Evolutionary conservation across 2,329 filamentous ascomycete genomes (phyloP), one percentile per base, ranked within the genome.

Genomic region (Botrytis aclada): DNA sequence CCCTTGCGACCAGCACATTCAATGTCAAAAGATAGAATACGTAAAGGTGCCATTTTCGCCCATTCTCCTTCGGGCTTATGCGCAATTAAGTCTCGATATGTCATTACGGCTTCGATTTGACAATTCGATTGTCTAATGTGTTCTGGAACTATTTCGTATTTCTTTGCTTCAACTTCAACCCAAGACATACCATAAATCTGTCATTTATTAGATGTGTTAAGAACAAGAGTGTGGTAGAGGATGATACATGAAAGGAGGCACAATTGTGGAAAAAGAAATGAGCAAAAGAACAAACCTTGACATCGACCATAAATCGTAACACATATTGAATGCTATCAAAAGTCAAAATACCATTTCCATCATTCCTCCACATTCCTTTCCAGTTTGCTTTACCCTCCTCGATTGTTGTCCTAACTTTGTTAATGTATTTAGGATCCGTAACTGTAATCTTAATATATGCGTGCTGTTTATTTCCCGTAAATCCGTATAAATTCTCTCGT

Each of bases 1-100:
- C 96, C 96, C 83, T 99, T 98, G 78, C 97, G 92, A 69, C 96
- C 96, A 78, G 96, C 96, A 82, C 96, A 99, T 83, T 99, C 96
- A 78, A 99, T 99, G 88, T 99, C 96, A 80, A 99, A 98, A 7
- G 96, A 98, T 63, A 99, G 84, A 64, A 97, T 92, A 74, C 96
- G 90, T 5, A 99, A 85, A 0, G 96, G 96, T 0, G 97, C 96
- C 91, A 98, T 98, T 83, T 98, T 99, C 41, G 94, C 93, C 94
- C 95, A 99, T 81, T 98, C 95, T 29, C 95, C 95, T 77, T 96
- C 92, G 3, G 95, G 90, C 66, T 93, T 89, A 82, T 98, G 95
- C 16, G 96, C 90, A 75, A 98, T 90, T 14, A 99, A 85, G 78
- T 98, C 91, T 73, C 86, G 85, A 79, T 97, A 97, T 81, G 92